Evolutionary conservation across 331 rosid genomes (phyloP).

Genomic region (Quercus lobata): DNA sequence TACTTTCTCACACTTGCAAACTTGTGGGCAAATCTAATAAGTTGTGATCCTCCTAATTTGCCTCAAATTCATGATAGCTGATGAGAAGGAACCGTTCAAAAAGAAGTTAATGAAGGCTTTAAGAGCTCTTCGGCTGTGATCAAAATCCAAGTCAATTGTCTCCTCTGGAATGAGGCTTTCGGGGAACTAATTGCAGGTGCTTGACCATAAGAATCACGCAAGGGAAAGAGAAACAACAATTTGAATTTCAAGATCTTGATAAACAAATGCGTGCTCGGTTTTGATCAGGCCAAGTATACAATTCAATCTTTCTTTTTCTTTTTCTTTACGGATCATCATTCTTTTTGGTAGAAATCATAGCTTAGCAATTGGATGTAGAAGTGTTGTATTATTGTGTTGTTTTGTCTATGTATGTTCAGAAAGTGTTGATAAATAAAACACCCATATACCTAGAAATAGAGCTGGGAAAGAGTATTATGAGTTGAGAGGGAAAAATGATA

Average conservation of each 20-base stretch:
- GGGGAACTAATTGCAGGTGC: background rate
- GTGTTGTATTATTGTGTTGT: conserved; percentile 9
- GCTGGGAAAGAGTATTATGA: conserved; percentile 5
- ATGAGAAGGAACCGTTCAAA: background rate
- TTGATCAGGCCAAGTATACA: conserved; percentile 9
- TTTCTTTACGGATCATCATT: conserved; percentile 27
- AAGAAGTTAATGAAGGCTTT: background rate
- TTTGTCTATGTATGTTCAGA: conserved; percentile 3
- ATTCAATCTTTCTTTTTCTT: conserved; percentile 12
- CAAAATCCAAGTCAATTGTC: conserved; percentile 9
- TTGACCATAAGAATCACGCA: background rate
- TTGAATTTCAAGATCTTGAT: background rate
- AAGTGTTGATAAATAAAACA: conserved; percentile 22
- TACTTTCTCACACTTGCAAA: conserved; percentile 66
- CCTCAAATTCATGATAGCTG: conserved; percentile 19
- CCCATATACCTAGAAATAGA: conserved; percentile 8
- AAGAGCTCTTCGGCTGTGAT: conserved; percentile 2
- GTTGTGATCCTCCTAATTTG: conserved; percentile 50
- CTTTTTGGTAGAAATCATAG: conserved; percentile 32
- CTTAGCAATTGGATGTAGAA: conserved; percentile 20
- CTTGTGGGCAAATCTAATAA: conserved; percentile 76
- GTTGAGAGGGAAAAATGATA: background rate
- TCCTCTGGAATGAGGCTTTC: conserved; percentile 20
- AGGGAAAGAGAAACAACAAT: conserved; percentile 2
- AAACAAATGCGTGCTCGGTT: background rate